A percentile compares a stretch with the other conserved stretches of the same genome.
These are phyloP conservation scores for Malbranchea cinnamomea DNA, from an alignment of 2,329 filamentous ascomycete species.

Conservation along the genomic window DNA sequence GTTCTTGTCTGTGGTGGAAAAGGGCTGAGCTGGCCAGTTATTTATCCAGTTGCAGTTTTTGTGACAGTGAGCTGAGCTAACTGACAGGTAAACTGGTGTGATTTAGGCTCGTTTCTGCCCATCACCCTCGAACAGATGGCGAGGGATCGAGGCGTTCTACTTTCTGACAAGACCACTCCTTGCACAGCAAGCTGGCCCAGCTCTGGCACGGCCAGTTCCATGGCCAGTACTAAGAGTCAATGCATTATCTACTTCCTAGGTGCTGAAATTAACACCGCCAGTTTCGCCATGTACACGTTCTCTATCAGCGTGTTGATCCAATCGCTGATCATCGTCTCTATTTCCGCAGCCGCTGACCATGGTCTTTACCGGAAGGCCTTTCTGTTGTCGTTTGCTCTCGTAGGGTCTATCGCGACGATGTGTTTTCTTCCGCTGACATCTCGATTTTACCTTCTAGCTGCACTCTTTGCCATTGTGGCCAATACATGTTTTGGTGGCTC, in stretches of 20 bases:
- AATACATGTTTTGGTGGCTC: slow-evolving; percentile 92
- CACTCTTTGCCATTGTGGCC: slow-evolving; percentile 70
- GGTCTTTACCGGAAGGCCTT: slow-evolving; percentile 82
- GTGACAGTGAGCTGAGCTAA: neutral
- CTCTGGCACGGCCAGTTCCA: slow-evolving; percentile 10
- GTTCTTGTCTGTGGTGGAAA: too few relatives aligned
- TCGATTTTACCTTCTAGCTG: slow-evolving; percentile 63
- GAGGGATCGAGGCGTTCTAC: slow-evolving; percentile 75
- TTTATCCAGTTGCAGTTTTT: slow-evolving; percentile 2
- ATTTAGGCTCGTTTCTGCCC: slow-evolving; percentile 79
- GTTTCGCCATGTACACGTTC: slow-evolving; percentile 57
- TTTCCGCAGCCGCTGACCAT: slow-evolving; percentile 91
- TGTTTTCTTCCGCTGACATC: slow-evolving; percentile 67
- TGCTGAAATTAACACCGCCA: slow-evolving; percentile 57
- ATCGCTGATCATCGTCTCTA: slow-evolving; percentile 81
- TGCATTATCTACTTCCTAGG: slow-evolving; percentile 76
- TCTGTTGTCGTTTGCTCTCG: slow-evolving; percentile 67
- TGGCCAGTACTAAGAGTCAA: slow-evolving; percentile 31
- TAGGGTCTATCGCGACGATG: slow-evolving; percentile 74
- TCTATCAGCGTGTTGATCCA: slow-evolving; percentile 82
- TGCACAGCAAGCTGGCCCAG: slow-evolving; percentile 53
- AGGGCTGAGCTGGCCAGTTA: neutral
- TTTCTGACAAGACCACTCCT: slow-evolving; percentile 59
- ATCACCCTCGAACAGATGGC: slow-evolving; percentile 90
- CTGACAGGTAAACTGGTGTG: too few relatives aligned